Evolutionary conservation across 345 rosid genomes (phyloP), one percentile per base, ranked within the genome.

Genomic region (Gossypium mustelinum): DNA sequence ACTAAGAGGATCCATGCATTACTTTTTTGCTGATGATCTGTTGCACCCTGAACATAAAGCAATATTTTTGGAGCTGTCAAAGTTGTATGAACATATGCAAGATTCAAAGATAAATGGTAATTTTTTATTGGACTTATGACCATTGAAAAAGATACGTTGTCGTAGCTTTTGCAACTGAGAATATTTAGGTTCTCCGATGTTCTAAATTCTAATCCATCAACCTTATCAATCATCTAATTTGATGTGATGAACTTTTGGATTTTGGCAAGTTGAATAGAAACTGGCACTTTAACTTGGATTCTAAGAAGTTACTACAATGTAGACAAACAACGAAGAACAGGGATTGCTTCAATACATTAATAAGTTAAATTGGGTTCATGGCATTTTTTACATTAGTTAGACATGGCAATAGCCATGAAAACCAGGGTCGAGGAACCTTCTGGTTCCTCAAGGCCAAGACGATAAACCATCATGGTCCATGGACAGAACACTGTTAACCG

Each of bases 21-120:
- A 65, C 62, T 81, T 85, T 70, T 71, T 77, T 1, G 80, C 80
- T 9, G 62, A 75, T 73, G 85, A 83, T 63, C 58, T 63, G 25
- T 85, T 73, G 67, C 84, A 83, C 72, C 67, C 82, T 57, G 76
- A 67, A 24, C 75, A 75, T 61, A 66, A 63, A 76, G 78, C 54
- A 66, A 78, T 83, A 67, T 68, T 55, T 52, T 2, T 27, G 72
- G 79, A 78, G 80, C 75, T 82, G 62, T 50, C 11, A 20, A 81
- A 62, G 68, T 66, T 82, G 44, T 80, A 82, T 45, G 72, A 69
- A 22, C 78, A 80, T 34, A 82, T 82, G 76, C 24, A 11, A 67
- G 67, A 50, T 65, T 65, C 69, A 65, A 44, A 43, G 9, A 34
- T 9, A 62, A 3, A 16, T 14, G 18, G 14, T 20, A 62, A 44